Percentiles rank a stretch among this genome's conserved stretches.
phyloP scores from a whole-genome alignment of 169 alveolate species.

The Ichthyophthirius multifiliis region DNA sequence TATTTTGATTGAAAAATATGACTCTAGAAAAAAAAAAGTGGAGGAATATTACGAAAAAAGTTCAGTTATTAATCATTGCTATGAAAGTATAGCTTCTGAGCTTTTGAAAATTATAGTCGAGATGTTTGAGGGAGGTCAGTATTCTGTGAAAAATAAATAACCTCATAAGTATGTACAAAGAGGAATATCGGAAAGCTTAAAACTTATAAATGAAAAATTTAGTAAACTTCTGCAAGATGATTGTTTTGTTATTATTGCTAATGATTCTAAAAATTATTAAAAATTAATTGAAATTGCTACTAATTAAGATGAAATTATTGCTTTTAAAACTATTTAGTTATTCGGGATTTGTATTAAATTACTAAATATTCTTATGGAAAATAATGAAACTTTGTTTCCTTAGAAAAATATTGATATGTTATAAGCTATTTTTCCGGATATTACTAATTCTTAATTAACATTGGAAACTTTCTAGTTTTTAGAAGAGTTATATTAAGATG shows the following conservation, averaged over 20 bases:
- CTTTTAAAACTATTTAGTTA: neutral
- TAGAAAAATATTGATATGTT: neutral
- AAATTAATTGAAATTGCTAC: neutral
- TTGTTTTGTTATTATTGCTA: slow-evolving; percentile 1
- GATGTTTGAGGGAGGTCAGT: neutral
- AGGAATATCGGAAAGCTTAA: neutral
- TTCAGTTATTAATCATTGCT: neutral
- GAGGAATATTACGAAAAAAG: slow-evolving; percentile 5
- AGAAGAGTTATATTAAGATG: slow-evolving; percentile 6
- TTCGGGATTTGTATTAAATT: neutral
- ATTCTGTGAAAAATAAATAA: neutral
- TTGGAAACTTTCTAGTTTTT: neutral
- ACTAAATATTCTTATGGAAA: slow-evolving; percentile 1
- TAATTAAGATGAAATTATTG: neutral
- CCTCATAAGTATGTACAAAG: neutral
- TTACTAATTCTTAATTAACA: neutral
- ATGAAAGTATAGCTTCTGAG: neutral
- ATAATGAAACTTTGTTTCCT: neutral
- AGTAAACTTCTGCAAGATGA: neutral
- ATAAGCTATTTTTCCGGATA: neutral
- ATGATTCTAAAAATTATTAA: neutral
- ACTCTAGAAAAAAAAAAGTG: neutral
- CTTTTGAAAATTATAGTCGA: neutral
- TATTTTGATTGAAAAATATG: neutral
- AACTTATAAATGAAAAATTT: neutral